Conservation (phyloP, 2,329 filamentous ascomycete genomes). For the Phialophora chinensis region DNA sequence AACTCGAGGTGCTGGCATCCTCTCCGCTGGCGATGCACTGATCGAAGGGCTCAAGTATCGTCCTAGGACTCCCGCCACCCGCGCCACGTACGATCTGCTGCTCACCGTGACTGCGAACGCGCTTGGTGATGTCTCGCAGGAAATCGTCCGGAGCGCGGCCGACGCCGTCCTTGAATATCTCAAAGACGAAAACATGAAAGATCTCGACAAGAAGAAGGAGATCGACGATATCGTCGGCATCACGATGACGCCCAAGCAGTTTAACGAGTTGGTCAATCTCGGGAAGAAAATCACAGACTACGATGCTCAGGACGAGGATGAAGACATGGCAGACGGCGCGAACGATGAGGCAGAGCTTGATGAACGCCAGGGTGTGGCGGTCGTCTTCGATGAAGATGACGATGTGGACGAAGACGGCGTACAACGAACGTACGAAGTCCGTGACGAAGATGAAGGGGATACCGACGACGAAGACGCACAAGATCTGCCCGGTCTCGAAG, state of each 20-base stretch:
- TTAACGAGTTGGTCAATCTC: constrained; percentile 94
- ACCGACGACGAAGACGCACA: constrained; percentile 74
- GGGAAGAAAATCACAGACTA: constrained; percentile 99
- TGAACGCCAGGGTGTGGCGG: constrained; percentile 93
- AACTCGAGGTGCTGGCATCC: constrained; percentile 74
- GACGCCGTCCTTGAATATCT: constrained; percentile 89
- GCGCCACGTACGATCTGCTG: constrained; percentile 92
- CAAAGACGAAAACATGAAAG: constrained; percentile 94
- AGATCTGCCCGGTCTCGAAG: constrained; percentile 61
- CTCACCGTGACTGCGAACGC: constrained; percentile 86
- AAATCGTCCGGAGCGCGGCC: constrained; percentile 89
- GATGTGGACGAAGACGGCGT: constrained; percentile 84
- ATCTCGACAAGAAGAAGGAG: constrained; percentile 98
- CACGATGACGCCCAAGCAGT: constrained; percentile 82
- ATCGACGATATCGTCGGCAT: constrained; percentile 91
- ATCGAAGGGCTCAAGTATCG: constrained; percentile 92
- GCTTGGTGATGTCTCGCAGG: constrained; percentile 89
- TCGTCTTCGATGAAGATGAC: constrained; percentile 91
- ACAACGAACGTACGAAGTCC: constrained; percentile 80
- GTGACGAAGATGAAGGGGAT: constrained; percentile 77
- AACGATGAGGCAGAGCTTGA: constrained; percentile 79
- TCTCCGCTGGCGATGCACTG: constrained; percentile 82
- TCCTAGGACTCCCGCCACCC: constrained; percentile 86
- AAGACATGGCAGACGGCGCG: constrained; percentile 76
- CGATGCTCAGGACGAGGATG: constrained; percentile 93